Base-by-base conservation (phyloP, 2,329 filamentous ascomycete species). In the Xylaria sp. region DNA sequence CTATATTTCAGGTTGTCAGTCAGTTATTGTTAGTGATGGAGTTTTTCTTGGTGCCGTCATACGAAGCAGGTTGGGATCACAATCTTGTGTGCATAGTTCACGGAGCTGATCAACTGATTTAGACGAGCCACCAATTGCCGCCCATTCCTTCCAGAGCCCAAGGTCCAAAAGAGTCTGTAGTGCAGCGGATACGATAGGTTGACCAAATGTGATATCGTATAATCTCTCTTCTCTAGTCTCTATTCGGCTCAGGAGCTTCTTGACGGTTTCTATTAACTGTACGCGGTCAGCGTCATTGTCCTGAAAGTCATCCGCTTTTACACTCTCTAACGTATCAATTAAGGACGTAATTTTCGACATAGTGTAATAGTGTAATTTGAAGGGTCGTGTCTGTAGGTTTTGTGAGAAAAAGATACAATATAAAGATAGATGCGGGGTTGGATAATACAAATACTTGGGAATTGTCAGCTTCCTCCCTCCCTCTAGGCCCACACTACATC, bases 51-150 rank as follows among this genome's bases (percentile, higher is more conserved):
- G 40, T 20, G 23, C 6, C 17, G 17, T 5, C 56, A 6, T 68
- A 77, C 75, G 68, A 23, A 76, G 66, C 5, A 77, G 36, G 26
- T 74, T 76, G 6, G 61, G 36, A 4, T 77, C 73, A 28, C 67
- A 71, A 17, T 70, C 63, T 11, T 63, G 63, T 2, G 65, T 63
- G 58, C 67, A 64, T 36, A 76, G 46, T 20, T 63, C 58, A 15
- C 63, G 56, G 9, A 77, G 54, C 15, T 74, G 64, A 4, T 71
- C 58, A 11, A 75, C 48, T 2, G 67, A 68, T 56, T 73, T 73
- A 1, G 71, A 53, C 4, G 42, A 66, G 15, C 72, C 74, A 6
- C 60, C 63, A 11, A 58, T 66, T 42, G 54, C 66, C 17, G 44
- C 57, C 75, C 75, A 77, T 42, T 64, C 66, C 15, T 53, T 31